Base-by-base conservation (phyloP, 2,329 filamentous ascomycete species). In the Ilyonectria sp. region DNA sequence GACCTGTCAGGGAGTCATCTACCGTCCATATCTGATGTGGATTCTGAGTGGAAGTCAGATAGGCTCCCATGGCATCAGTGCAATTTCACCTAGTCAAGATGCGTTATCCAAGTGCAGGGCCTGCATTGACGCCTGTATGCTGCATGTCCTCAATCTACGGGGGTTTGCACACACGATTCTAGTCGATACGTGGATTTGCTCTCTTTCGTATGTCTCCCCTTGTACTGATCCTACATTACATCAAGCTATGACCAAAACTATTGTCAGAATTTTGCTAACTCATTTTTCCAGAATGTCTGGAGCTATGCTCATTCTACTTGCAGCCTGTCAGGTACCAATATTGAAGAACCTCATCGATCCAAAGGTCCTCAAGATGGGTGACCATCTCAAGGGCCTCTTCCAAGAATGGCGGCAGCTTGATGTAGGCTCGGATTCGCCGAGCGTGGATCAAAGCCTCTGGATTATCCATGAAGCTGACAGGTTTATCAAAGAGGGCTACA, bases 141-240 rank as follows among this genome's bases (percentile, higher is more conserved):
- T 86, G 44, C 86, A 87, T 58, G 85, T 86, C 0, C 74, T 85
- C 46, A 86, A 87, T 44, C 68, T 87, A 4, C 72, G 83, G 23
- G 82, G 82, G 0, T 86, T 85, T 61, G 78, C 82, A 0, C 86
- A 88, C 54, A 88, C 86, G 0, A 81, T 87, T 0, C 73, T 88
- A 37, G 81, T 87, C 1, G 86, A 88, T 69, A 86, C 85, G 0
- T 88, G 86, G 86, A 87, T 87, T 23, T 88, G 86, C 52, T 85
- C 85, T 0, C 70, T 88, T 0, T 87, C 85, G 85, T 87, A 76
- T 73, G 83, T 79, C 3, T 13, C 3, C 19, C 2, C 4, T 40
- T 4, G n/a, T 10, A 52, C 6, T 37, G 43, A 58, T n/a, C 21
- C 33, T 5, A 62, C 8, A 21, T 9, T 46, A 4, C 26, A 26